Base-by-base conservation (phyloP, 2,329 filamentous ascomycete genomes). In the Ceratocystis lukuohia region DNA sequence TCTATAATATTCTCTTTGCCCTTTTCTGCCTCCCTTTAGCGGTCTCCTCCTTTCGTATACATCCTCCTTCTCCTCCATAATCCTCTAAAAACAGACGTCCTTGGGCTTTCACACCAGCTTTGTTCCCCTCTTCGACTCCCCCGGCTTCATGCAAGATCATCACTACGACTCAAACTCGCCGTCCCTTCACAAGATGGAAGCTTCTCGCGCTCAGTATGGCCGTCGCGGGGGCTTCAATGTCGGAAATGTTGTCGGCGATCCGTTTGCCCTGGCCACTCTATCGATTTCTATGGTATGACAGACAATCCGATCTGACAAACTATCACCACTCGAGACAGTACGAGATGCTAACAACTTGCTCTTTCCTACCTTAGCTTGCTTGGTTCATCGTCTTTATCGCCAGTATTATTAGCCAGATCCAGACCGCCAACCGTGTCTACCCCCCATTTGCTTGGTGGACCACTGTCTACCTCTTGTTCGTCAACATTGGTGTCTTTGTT, bases 361-460 rank as follows among this genome's bases (percentile, higher is more conserved):
- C 12, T 12, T 63, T 46, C 17, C n/a, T 66, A n/a, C 28, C n/a
- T 22, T 74, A 97, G 93, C 86, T 96, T 70, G 93, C 92, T 68
- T 99, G 94, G 94, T 76, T 96, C 71, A 96, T 99, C 73, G 85
- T 91, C 59, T 95, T 97, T 75, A 83, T 97, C 72, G 82, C 87
- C 69, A 93, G 89, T 68, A 87, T 96, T 74, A 72, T 67, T 30
- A 59, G 65, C 7, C 65, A 59, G 37, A 67, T 64, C 7, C 62
- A 73, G 65, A 72, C 77, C 76, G 64, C 77, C 76, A 65, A 73
- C 22, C 70, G 74, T 30, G 72, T 74, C 5, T 96, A 91, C 72
- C 91, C 91, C 15, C 89, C 91, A 70, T 96, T 91, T 75, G 86
- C 88, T 25, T 99, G 94, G 93, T 99, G 93, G 89, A 83, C 88